Evolutionary conservation across 2,329 filamentous ascomycete species (phyloP), one percentile per base, ranked within the genome.

Genomic region (Rutstroemia sp.): DNA sequence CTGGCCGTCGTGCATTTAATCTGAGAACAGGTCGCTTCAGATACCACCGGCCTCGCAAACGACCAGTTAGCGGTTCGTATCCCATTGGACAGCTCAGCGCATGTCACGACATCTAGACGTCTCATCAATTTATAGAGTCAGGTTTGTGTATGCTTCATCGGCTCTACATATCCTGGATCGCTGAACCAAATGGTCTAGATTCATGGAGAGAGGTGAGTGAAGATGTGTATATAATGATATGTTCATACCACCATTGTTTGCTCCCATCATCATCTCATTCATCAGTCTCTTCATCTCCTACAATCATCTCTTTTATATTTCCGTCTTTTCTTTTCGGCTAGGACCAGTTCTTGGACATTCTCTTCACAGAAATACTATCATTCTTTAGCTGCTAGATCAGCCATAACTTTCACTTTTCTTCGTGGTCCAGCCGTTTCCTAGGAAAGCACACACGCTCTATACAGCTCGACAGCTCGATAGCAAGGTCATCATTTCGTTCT

Each of bases 41-140:
- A 39, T 37, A 39, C 17, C 7, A 34, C 34, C 64, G 63, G 63
- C 63, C 57, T 60, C 44, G 47, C 59, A 59, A 51, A 46, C n/a
- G 47, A 50, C 21, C 21, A 48, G 30, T 21, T 38, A 30, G 37
- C 48, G 58, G 57, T 30, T 52, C 41, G 14, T 37, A 39, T 64
- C 62, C 57, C 27, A 69, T 69, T 68, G 66, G 67, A 57, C 61
- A 60, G 34, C 49, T 46, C 64, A 68, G 67, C 67, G 67, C 51
- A 54, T 66, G 61, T 59, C 60, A 65, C 58, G 23, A 68, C 66
- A 60, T 41, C 53, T 58, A 48, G 50, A 50, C 64, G 67, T 68
- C 64, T 68, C 67, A 67, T 62, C 56, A 64, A 67, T 64, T 65
- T 63, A 64, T 68, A 68, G 65, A 68, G 59, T 65, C 62, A 62